A percentile compares a stretch with the other conserved stretches of the same genome.
Conservation (phyloP, 2,329 filamentous ascomycete species). For the Falciphora oryzae region DNA sequence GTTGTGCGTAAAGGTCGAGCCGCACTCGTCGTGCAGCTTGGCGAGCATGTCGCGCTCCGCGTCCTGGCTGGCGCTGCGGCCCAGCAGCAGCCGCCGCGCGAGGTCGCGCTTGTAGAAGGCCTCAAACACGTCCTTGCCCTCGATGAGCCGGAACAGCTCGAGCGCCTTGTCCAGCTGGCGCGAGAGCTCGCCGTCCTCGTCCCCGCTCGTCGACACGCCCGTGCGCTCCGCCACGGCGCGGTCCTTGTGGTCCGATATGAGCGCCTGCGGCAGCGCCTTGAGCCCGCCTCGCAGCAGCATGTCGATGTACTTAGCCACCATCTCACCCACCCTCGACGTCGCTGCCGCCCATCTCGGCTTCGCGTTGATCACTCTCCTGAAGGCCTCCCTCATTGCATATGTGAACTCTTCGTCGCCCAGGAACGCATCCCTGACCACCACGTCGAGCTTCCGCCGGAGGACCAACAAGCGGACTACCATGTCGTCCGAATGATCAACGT, state of each 20-base stretch:
- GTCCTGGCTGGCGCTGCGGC: slow-evolving; percentile 86
- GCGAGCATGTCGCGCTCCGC: slow-evolving; percentile 94
- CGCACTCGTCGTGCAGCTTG: slow-evolving; percentile 88
- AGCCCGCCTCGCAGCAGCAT: slow-evolving; percentile 79
- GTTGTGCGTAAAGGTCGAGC: slow-evolving; percentile 91
- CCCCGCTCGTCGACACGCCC: slow-evolving; percentile 62
- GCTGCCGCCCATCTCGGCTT: slow-evolving; percentile 57
- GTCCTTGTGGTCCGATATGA: slow-evolving; percentile 58
- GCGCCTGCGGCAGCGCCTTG: slow-evolving; percentile 69
- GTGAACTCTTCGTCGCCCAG: slow-evolving; percentile 68
- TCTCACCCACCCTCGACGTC: slow-evolving; percentile 92
- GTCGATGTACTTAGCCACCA: slow-evolving; percentile 98
- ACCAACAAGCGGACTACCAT: slow-evolving; percentile 83
- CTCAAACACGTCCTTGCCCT: slow-evolving; percentile 96
- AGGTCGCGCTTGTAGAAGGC: slow-evolving; percentile 99
- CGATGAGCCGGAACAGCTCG: slow-evolving; percentile 92
- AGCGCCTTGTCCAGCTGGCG: slow-evolving; percentile 87
- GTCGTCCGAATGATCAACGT: slow-evolving; percentile 69
- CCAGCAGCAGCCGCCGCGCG: slow-evolving; percentile 83
- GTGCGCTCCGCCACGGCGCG: slow-evolving; percentile 51
- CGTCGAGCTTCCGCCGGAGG: slow-evolving; percentile 73
- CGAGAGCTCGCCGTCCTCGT: slow-evolving; percentile 90
- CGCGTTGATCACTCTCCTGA: slow-evolving; percentile 89
- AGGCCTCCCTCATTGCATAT: slow-evolving; percentile 76
- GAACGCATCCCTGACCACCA: slow-evolving; percentile 73